Percentiles rank a stretch among this genome's conserved stretches.
Evolutionary conservation across 495 filamentous ascomycete genomes (phyloP).

Genomic region (Trichoderma gamsii): DNA sequence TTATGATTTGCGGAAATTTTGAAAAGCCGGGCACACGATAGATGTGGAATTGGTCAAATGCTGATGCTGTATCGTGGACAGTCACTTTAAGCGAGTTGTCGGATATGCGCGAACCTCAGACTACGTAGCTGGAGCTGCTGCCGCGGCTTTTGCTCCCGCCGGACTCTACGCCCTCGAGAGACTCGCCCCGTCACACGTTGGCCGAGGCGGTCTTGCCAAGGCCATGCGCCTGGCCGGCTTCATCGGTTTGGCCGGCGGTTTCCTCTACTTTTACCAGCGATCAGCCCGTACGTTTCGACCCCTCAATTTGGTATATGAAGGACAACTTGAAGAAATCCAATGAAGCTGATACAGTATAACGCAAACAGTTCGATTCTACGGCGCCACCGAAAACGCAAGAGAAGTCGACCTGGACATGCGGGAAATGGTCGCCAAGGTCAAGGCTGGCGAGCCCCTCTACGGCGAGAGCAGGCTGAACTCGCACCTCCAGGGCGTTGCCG

Average conservation of each 20-base stretch:
- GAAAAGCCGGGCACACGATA: background rate
- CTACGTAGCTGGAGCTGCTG: constrained; percentile 61
- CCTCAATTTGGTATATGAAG: background rate
- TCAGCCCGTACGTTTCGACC: constrained; percentile 47
- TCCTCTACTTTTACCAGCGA: constrained; percentile 71
- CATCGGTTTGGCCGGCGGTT: constrained; percentile 67
- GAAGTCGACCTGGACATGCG: constrained; percentile 95
- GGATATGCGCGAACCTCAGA: constrained; percentile 79
- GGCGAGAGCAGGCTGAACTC: constrained; percentile 68
- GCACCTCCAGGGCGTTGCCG: constrained; percentile 89
- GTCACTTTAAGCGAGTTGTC: constrained; percentile 84
- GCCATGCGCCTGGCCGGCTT: constrained; percentile 71
- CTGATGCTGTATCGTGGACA: constrained; percentile 33
- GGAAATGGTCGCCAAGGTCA: constrained; percentile 95
- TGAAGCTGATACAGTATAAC: background rate
- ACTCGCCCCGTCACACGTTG: constrained; percentile 72
- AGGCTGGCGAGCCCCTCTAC: constrained; percentile 86
- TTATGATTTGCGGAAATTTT: too few relatives aligned
- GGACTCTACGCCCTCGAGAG: constrained; percentile 73
- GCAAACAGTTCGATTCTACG: constrained; percentile 78
- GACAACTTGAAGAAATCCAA: background rate
- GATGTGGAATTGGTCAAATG: background rate
- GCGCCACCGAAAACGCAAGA: constrained; percentile 81
- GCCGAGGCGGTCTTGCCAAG: constrained; percentile 70
- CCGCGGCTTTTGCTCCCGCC: constrained; percentile 62